These are phyloP conservation scores for Fusarium circinatum DNA, from an alignment of 2,329 filamentous ascomycete genomes.

Conservation along the genomic window DNA sequence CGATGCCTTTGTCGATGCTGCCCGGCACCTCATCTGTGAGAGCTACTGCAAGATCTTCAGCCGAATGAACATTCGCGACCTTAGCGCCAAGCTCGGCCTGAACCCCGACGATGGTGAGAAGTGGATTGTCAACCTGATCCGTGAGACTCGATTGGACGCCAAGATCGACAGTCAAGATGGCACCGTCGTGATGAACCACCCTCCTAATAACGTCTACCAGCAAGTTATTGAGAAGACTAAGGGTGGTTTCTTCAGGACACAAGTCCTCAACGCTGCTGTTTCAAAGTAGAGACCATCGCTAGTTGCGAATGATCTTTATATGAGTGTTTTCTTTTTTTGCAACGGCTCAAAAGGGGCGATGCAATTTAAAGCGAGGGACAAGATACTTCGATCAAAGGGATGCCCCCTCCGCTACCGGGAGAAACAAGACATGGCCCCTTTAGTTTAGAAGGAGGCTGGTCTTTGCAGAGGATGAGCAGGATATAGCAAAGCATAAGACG, in stretches of 20 bases:
- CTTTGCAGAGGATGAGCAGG: conserved; percentile 16
- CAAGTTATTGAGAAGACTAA: conserved; percentile 99
- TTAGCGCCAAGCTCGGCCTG: conserved; percentile 90
- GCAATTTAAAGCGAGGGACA: conserved; percentile 26
- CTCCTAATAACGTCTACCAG: conserved; percentile 97
- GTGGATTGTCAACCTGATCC: conserved; percentile 99
- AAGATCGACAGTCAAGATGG: conserved; percentile 99
- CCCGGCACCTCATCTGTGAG: conserved; percentile 96
- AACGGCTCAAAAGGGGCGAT: conserved; percentile 38
- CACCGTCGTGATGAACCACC: conserved; percentile 99
- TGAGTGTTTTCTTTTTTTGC: conserved; percentile 37
- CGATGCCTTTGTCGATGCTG: conserved; percentile 92
- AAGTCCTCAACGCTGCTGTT: conserved; percentile 82
- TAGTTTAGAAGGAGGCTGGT: conserved; percentile 14
- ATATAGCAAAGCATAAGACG: conserved; percentile 24
- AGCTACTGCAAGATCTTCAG: conserved; percentile 99
- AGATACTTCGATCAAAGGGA: conserved; percentile 25
- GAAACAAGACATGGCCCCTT: background rate
- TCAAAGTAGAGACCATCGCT: conserved; percentile 56
- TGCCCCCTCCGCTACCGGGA: conserved; percentile 35
- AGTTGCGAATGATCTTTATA: conserved; percentile 21
- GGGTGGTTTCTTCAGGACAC: conserved; percentile 97
- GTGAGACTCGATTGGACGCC: conserved; percentile 95
- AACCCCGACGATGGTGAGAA: conserved; percentile 97
- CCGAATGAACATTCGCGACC: conserved; percentile 96